These are phyloP conservation scores for Diversispora eburnea DNA, from an alignment of 192 early-diverging fungal species.

Conservation along the genomic window DNA sequence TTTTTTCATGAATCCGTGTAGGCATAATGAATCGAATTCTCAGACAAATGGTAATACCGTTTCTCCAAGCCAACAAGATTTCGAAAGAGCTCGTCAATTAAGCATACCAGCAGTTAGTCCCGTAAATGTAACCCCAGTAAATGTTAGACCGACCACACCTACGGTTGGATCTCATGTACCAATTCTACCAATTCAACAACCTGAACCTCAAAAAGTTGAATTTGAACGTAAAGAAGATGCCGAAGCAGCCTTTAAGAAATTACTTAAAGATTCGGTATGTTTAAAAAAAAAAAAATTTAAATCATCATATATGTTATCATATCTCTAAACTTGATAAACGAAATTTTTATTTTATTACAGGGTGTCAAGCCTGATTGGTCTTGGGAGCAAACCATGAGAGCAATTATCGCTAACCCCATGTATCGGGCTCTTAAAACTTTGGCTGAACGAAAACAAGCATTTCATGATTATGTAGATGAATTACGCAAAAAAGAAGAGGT, in stretches of 20 bases:
- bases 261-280: conserved; percentile 69
- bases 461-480: conserved; percentile 66
- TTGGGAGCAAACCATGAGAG: conserved; percentile 90
- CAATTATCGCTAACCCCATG: conserved; percentile 75
- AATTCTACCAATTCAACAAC: conserved; percentile 8
- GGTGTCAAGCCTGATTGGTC: conserved; percentile 79
- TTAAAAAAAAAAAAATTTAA: background rate
- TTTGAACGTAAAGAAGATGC: conserved; percentile 79
- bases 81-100: conserved; percentile 22
- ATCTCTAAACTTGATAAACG: background rate
- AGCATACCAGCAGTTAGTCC: conserved; percentile 22
- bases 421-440: conserved; percentile 81
- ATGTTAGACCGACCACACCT: conserved; percentile 23
- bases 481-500: conserved; percentile 54
- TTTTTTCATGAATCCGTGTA: background rate
- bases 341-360: conserved; percentile 35
- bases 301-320: too few species aligned
- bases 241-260: conserved; percentile 66
- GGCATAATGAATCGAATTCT: background rate
- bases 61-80: conserved; percentile 31
- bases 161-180: conserved; percentile 10
- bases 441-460: conserved; percentile 78
- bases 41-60: conserved; percentile 27
- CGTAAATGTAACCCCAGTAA: conserved; percentile 26
- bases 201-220: conserved; percentile 37